Evolutionary conservation across 257 asterid species (phyloP).

Genomic region (Primulina huaijiensis): DNA sequence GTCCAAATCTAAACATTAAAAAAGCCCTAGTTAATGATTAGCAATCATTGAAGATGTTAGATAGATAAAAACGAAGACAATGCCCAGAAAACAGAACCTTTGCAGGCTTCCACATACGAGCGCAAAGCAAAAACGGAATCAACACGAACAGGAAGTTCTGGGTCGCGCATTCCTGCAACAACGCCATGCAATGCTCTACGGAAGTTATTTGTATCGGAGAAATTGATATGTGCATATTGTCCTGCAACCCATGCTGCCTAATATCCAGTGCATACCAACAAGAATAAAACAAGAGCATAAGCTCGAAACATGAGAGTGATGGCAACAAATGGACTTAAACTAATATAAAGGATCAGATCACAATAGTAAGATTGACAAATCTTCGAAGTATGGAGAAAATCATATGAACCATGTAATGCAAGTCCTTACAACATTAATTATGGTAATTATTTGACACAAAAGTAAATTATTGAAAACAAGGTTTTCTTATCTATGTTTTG

Average conservation of each 20-base stretch:
- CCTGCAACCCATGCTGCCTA: slow-evolving; percentile 99
- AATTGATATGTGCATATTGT: slow-evolving; percentile 86
- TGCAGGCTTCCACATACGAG: slow-evolving; percentile 94
- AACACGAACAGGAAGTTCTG: slow-evolving; percentile 96
- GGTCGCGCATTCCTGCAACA: slow-evolving; percentile 99
- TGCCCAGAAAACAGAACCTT: slow-evolving; percentile 43
- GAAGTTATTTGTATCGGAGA: slow-evolving; percentile 81
- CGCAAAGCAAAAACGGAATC: slow-evolving; percentile 98
- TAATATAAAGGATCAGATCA: neutral
- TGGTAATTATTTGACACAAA: neutral
- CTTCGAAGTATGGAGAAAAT: neutral
- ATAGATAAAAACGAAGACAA: slow-evolving; percentile 2
- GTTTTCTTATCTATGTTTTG: neutral
- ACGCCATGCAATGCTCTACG: slow-evolving; percentile 80
- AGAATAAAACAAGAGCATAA: slow-evolving; percentile 15
- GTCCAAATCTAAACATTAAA: slow-evolving; percentile 53
- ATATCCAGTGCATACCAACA: slow-evolving; percentile 23
- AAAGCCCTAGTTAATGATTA: slow-evolving; percentile 10
- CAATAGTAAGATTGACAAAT: neutral
- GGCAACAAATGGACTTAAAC: slow-evolving; percentile 11
- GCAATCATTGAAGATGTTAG: slow-evolving; percentile 15
- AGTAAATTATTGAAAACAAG: neutral
- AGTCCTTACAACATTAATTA: neutral
- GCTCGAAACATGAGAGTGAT: slow-evolving; percentile 12
- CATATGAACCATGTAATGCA: neutral